phyloP scores from a whole-genome alignment of 164 flowering plant genomes.

The Sedum album region DNA sequence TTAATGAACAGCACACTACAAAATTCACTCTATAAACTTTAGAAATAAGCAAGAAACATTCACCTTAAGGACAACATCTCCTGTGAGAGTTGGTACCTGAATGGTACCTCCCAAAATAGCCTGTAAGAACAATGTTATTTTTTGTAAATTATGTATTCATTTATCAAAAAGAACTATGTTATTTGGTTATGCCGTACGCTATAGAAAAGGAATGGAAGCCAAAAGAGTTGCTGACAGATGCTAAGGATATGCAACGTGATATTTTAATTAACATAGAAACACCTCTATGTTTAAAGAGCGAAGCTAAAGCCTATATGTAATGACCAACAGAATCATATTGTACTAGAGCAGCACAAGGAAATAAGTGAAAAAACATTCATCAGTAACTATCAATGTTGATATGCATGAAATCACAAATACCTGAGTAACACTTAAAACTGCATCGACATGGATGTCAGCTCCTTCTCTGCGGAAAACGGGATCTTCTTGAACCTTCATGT shows the following conservation, averaged over 20 bases:
- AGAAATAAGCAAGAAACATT: constrained; percentile 5
- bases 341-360: constrained; percentile 74
- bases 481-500: constrained; percentile 67
- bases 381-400: constrained; percentile 89
- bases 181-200: not conserved
- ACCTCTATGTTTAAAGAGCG: not conserved
- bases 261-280: not conserved
- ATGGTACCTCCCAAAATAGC: too few relatives aligned
- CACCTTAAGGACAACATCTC: too few relatives aligned
- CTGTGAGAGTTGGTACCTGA: too few relatives aligned
- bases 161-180: not conserved
- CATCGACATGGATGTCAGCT: too few relatives aligned
- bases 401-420: constrained; percentile 84
- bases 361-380: too few relatives aligned
- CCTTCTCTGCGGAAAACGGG: constrained; percentile 93
- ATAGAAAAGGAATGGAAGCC: not conserved
- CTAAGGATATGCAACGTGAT: not conserved
- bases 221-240: not conserved
- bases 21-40: not conserved
- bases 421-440: too few relatives aligned
- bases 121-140: constrained; percentile 27
- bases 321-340: not conserved
- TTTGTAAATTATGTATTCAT: not conserved
- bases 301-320: not conserved
- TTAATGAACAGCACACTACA: not conserved